Evolutionary conservation across 306 rosid genomes (phyloP), one percentile per base, ranked within the genome.

Genomic region (Vigna hirtella): DNA sequence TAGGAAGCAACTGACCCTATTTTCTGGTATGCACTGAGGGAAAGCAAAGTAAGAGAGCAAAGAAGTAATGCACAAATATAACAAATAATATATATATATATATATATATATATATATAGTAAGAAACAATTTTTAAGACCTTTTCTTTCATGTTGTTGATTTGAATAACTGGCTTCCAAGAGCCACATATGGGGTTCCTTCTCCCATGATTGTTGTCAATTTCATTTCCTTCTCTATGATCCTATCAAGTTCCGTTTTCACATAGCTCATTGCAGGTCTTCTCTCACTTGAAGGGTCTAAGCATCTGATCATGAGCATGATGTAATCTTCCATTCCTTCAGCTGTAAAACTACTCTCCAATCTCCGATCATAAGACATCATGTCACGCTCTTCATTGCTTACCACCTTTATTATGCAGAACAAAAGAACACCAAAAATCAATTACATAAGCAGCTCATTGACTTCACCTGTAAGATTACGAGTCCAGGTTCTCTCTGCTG

Each of bases 121-220:
- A 63, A 67, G 38, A 76, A 52, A 64, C 70, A 73, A 70, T 74
- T 75, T 74, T 75, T 75, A 78, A 58, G 69, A 6, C 67, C 61
- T 68, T 72, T 75, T 63, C 68, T 61, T 49, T 62, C 81, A 87
- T 66, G 63, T 82, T 73, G 84, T 62, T 70, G 91, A 80, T 83
- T 69, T 76, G 79, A 93, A 93, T 80, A 93, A 82, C 38, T 88
- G 86, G 59, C 98, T 93, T 81, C 97, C 98, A 73, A 87, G 97
- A 14, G 76, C 77, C 80, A 93, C 97, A 8, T 84, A 82, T 36
- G 91, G 89, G 26, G 94, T 89, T 83, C 89, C 94, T 92, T 90
- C 96, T 51, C 98, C 98, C 97, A 84, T 90, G 61, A 91, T 66
- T 66, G 96, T 88, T 49, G 98, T 94, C 84, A 94, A 85, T 82